A percentile compares a stretch with the other conserved stretches of the same genome.
Conservation (phyloP, 2,329 filamentous ascomycete species). For the Magnaporthiopsis poae region DNA sequence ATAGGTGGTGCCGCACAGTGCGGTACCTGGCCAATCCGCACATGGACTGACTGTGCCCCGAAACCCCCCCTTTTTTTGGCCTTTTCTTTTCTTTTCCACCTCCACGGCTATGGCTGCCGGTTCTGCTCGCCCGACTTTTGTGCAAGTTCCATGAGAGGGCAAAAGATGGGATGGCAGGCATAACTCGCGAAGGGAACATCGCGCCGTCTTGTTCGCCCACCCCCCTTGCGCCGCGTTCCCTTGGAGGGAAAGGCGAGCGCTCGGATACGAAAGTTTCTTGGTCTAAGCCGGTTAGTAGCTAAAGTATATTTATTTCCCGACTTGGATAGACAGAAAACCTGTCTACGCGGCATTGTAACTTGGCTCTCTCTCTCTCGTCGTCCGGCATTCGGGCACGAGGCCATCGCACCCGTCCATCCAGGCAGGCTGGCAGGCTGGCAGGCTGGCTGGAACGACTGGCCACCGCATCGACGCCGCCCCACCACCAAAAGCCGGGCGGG, state of each 20-base stretch:
- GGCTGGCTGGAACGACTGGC: no score
- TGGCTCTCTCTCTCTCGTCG: no score
- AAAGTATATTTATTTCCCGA: background rate
- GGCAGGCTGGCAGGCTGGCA: no score
- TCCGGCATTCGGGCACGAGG: no score
- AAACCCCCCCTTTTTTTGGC: constrained; percentile 1
- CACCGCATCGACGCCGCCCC: background rate
- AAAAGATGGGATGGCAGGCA: no score
- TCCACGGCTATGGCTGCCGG: no score
- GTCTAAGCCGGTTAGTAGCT: background rate
- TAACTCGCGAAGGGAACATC: no score
- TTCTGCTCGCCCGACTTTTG: no score
- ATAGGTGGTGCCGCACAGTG: constrained; percentile 2
- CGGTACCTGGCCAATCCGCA: constrained; percentile 6
- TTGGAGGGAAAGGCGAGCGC: background rate
- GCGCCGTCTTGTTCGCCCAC: background rate
- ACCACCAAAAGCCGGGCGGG: no score
- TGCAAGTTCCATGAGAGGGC: no score
- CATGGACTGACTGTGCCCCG: background rate
- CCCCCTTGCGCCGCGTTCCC: background rate
- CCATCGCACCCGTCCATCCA: background rate
- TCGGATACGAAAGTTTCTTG: background rate
- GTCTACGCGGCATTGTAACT: background rate
- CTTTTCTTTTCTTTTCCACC: no score
- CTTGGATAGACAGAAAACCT: no score